Base-by-base conservation (phyloP, 306 rosid genomes). In the Arachis stenosperma region DNA sequence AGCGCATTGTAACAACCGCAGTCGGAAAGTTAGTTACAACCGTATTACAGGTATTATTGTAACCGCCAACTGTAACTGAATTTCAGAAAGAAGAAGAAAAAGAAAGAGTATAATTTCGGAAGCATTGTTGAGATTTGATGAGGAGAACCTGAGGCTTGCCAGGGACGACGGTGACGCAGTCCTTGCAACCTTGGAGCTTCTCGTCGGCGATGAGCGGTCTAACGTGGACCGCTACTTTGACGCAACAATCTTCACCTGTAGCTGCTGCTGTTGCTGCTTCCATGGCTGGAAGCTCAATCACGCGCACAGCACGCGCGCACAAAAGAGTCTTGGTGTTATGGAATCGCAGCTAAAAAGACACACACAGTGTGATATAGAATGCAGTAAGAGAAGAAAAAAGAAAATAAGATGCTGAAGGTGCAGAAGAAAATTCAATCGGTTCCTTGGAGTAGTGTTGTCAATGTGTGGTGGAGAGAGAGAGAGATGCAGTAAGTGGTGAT, bases 161-260 rank as follows among this genome's bases (percentile, higher is more conserved):
- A 14, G 86, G 53, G 70, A 88, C 89, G 76, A 92, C 96, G 68
- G 87, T 88, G 77, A 95, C 98, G 69, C 99, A 95, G 82, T 95
- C 99, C 71, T 95, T 90, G 85, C 99, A 95, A 0, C 99, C 99
- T 75, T 90, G 99, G 67, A 88, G 81, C 78, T 88, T 87, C 90
- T 95, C 99, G 68, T 95, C 98, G 47, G 81, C 80, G 86, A 95
- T 87, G 70, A 95, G 91, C 10, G 99, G 99, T 42, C 99, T 86
- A 77, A 90, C 88, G 78, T 95, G 97, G 41, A 95, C 98, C 63
- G 98, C 99, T 15, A 95, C 99, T 76, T 90, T 95, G 4, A 95
- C 98, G 54, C 96, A 92, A 65, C 99, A 95, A 82, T 88, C 90
- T 73, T 95, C 98, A 36, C 86, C 57, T 5, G 56, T 1, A 5